phyloP scores from a whole-genome alignment of 2,329 filamentous ascomycete genomes.

The Botryotinia calthae region DNA sequence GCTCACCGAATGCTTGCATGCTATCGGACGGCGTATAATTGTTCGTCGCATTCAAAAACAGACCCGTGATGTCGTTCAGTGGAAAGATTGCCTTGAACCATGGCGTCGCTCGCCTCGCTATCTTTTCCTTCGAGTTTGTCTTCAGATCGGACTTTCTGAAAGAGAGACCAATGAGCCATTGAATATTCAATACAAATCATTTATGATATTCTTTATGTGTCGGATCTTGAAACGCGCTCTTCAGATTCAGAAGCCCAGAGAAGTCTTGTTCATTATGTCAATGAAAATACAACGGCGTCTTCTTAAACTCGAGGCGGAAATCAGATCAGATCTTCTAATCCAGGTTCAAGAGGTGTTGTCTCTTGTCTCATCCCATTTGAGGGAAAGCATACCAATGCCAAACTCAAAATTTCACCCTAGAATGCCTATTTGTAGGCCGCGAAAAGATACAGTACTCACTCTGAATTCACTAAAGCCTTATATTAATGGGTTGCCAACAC shows the following conservation, averaged over 20 bases:
- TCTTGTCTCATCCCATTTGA: not conserved
- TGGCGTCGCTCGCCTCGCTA: conserved; percentile 55
- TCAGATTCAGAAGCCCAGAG: conserved; percentile 27
- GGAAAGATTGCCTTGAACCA: conserved; percentile 38
- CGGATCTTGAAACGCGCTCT: conserved; percentile 38
- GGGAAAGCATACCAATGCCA: no score
- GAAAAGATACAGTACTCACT: no score
- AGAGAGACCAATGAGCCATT: no score
- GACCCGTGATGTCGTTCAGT: conserved; percentile 54
- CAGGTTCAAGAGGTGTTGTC: not conserved
- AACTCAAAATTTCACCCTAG: no score
- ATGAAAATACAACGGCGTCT: conserved; percentile 47
- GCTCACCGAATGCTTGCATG: conserved; percentile 45
- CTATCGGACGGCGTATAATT: conserved; percentile 39
- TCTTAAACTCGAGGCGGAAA: conserved; percentile 42
- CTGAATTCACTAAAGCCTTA: no score
- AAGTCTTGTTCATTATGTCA: conserved; percentile 43
- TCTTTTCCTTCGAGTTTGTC: conserved; percentile 52
- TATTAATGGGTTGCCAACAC: no score
- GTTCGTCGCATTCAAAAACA: conserved; percentile 47
- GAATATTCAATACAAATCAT: conserved; percentile 49
- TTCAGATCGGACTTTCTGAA: conserved; percentile 45
- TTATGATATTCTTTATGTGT: conserved; percentile 49
- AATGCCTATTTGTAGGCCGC: no score
- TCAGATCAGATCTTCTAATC: no score